Percentiles rank a stretch among this genome's conserved stretches.
These are phyloP conservation scores for Aureobasidium namibiae DNA, from an alignment of 2,329 filamentous ascomycete genomes.

Conservation along the genomic window DNA sequence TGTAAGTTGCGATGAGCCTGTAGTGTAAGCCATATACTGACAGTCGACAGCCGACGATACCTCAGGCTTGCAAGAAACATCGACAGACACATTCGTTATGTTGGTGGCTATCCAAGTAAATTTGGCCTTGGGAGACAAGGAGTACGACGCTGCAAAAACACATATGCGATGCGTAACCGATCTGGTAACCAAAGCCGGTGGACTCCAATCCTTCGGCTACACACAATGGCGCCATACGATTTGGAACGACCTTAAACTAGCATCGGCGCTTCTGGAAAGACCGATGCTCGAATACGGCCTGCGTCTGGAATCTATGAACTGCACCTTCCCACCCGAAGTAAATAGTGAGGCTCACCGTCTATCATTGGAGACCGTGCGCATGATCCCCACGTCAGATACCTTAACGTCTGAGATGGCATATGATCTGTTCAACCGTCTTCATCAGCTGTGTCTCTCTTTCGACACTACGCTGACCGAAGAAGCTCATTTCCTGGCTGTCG, in stretches of 20 bases:
- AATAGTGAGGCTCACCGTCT: constrained; percentile 3
- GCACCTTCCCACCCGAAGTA: not conserved
- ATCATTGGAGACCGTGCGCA: not conserved
- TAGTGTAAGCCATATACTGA: not conserved
- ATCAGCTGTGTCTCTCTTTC: not conserved
- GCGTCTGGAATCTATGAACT: not conserved
- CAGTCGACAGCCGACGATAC: not conserved
- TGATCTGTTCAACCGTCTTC: constrained; percentile 3
- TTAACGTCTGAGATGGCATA: not conserved
- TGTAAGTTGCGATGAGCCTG: not conserved
- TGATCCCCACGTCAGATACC: constrained; percentile 1
- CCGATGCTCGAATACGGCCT: constrained; percentile 2
- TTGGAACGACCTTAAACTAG: constrained; percentile 10
- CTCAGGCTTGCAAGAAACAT: not conserved
- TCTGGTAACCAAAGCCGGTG: constrained; percentile 1
- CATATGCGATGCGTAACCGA: constrained; percentile 1
- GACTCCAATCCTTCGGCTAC: constrained; percentile 1
- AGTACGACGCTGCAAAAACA: constrained; percentile 8
- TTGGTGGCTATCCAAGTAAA: constrained; percentile 9
- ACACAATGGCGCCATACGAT: constrained; percentile 11
- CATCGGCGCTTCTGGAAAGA: constrained; percentile 1
- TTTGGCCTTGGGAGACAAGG: constrained; percentile 3
- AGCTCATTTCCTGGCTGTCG: constrained; percentile 1
- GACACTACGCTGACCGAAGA: not conserved
- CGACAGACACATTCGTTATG: constrained; percentile 8